Percentiles rank a stretch among this genome's conserved stretches.
These are phyloP conservation scores for Coffea eugenioides DNA, from an alignment of 257 asterid species.

Conservation along the genomic window DNA sequence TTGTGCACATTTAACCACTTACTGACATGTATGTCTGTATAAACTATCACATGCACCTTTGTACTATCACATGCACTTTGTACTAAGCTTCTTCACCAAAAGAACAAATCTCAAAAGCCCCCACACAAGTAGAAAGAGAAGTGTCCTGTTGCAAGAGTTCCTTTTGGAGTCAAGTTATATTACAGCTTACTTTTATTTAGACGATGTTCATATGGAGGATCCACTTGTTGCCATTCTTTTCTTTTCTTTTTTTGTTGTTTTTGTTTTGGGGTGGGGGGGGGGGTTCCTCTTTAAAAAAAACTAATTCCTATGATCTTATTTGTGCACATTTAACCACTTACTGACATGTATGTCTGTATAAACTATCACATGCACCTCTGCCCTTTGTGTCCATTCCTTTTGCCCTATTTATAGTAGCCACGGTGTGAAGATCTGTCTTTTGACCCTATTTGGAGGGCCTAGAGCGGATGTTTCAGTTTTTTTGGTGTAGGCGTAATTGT, in stretches of 20 bases:
- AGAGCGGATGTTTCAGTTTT: background rate
- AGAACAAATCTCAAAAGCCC: background rate
- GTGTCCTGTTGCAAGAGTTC: background rate
- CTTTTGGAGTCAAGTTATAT: background rate
- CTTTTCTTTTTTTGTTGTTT: no score
- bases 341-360: background rate
- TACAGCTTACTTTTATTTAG: background rate
- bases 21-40: background rate
- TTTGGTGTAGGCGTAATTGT: background rate
- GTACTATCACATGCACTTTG: no score
- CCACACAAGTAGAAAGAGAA: background rate
- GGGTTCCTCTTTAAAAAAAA: background rate
- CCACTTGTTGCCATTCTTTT: background rate
- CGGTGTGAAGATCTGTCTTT: background rate
- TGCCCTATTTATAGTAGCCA: background rate
- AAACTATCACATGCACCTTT: background rate
- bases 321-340: background rate
- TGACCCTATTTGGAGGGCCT: slow-evolving; percentile 1
- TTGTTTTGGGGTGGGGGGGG: no score
- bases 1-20: background rate
- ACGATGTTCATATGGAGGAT: background rate
- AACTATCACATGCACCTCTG: background rate
- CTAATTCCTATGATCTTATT: background rate
- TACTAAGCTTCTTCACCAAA: background rate
- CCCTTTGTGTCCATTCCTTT: background rate